Evolutionary conservation across 208 protist species (phyloP), one percentile per base, ranked within the genome.

Genomic region (Leishmania braziliensis): DNA sequence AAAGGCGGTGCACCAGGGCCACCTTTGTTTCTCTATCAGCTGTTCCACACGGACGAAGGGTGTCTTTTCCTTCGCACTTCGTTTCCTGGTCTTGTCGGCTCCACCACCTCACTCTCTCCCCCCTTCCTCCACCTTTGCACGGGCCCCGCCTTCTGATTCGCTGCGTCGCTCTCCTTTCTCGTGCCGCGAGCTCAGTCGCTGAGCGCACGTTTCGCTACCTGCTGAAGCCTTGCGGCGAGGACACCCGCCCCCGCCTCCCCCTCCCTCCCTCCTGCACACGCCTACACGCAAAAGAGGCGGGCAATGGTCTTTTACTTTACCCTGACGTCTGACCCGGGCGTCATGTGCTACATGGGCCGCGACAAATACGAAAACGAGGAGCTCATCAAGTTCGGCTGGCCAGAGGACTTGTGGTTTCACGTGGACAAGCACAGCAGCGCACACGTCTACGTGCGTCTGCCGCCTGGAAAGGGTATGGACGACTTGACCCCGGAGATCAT

Each of bases 281-380:
- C 4, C 5, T 58, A n/a, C 60, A 16, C 43, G 43, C 43, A 23
- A 39, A n/a, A 60, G 33, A 36, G 29, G 14, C 70, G 20, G 54
- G 33, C 39, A 36, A 98, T 98, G 96, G 96, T 98, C 36, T 98
- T 96, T 80, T 98, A 97, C 91, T 98, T 97, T 78, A 98, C 93
- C 4, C 86, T 97, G 23, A 77, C 87, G 63, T 97, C 89, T 14
- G 95, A 98, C 80, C 97, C 97, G 23, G 86, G 89, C 5, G 95
- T 99, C 51, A 43, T 95, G 51, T 94, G 98, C 79, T 99, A 99
- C 92, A 99, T 99, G 98, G 99, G 99, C 48, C 89, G 91, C 48
- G 99, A 99, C 90, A 99, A 99, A 89, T 98, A 96, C 86, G 99
- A 99, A 77, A 99, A 99, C 84, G 99, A 99, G 88, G 95, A 99